Conservation (phyloP, 2,329 filamentous ascomycete species). For the Penicillium olsonii region DNA sequence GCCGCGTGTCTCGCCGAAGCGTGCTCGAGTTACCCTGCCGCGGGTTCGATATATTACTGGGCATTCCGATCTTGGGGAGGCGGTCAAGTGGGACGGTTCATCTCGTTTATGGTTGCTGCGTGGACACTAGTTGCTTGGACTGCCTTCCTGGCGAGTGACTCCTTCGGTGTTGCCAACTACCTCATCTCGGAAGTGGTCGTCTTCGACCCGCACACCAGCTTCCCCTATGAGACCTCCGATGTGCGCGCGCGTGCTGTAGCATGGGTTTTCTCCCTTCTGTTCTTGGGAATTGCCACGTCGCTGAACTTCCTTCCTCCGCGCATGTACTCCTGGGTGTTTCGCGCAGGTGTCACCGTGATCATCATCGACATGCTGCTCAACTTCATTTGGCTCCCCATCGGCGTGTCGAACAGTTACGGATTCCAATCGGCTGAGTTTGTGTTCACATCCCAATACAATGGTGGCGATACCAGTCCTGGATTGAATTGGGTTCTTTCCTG, state of each 20-base stretch:
- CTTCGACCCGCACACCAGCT: slow-evolving; percentile 38
- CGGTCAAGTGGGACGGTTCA: slow-evolving; percentile 33
- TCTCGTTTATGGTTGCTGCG: slow-evolving; percentile 54
- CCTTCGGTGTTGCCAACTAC: slow-evolving; percentile 30
- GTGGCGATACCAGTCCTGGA: slow-evolving; percentile 24
- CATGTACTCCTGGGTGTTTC: slow-evolving; percentile 46
- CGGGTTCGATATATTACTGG: slow-evolving; percentile 36
- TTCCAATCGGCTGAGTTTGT: slow-evolving; percentile 48
- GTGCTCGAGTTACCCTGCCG: slow-evolving; percentile 33
- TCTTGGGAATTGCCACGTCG: slow-evolving; percentile 32
- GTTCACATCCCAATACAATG: slow-evolving; percentile 43
- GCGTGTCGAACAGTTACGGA: slow-evolving; percentile 46
- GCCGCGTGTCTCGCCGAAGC: slow-evolving; percentile 34
- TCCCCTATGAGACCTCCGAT: slow-evolving; percentile 40
- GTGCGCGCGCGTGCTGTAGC: slow-evolving; percentile 48
- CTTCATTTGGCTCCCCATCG: slow-evolving; percentile 51
- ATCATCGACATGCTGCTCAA: slow-evolving; percentile 49
- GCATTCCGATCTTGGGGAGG: slow-evolving; percentile 32
- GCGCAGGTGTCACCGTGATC: slow-evolving; percentile 44
- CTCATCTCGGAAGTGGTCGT: slow-evolving; percentile 41
- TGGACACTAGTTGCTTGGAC: slow-evolving; percentile 61
- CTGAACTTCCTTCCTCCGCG: slow-evolving; percentile 40
- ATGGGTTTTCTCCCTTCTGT: slow-evolving; percentile 43
- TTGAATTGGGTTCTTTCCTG: slow-evolving; percentile 34
- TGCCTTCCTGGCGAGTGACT: slow-evolving; percentile 30